Conservation (phyloP, 306 rosid species). For the Vicia sativa region DNA sequence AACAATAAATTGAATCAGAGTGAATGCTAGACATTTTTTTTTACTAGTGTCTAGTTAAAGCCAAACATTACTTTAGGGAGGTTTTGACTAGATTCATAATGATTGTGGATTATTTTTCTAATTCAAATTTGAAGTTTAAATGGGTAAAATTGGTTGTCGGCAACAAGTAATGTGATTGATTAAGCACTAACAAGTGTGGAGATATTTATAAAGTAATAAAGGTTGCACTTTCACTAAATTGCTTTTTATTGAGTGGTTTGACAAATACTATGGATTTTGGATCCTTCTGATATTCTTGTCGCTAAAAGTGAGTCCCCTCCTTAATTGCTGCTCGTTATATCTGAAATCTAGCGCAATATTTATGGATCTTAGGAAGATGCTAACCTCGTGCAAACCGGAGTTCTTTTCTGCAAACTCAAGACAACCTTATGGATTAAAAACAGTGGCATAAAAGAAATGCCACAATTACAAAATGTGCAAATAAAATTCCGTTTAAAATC, state of each 20-base stretch:
- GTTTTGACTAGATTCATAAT: slow-evolving; percentile 32
- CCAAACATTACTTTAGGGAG: slow-evolving; percentile 39
- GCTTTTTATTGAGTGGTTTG: slow-evolving; percentile 31
- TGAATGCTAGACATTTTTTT: slow-evolving; percentile 11
- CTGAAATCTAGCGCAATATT: slow-evolving; percentile 12
- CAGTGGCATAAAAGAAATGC: too few species aligned
- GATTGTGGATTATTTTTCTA: not conserved
- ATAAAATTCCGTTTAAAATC: too few species aligned
- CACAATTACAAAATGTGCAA: too few species aligned
- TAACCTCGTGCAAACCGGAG: not conserved
- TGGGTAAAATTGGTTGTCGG: not conserved
- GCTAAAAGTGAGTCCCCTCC: not conserved
- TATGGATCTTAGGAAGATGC: not conserved
- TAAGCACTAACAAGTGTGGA: slow-evolving; percentile 9
- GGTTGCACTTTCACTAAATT: slow-evolving; percentile 9
- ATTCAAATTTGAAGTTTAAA: slow-evolving; percentile 15
- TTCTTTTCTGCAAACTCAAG: too few species aligned
- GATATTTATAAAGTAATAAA: slow-evolving; percentile 11
- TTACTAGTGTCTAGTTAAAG: slow-evolving; percentile 30
- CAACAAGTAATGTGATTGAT: slow-evolving; percentile 3
- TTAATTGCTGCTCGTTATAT: not conserved
- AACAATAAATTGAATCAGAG: not conserved
- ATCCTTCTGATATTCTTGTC: slow-evolving; percentile 17
- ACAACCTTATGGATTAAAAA: too few species aligned
- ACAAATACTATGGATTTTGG: slow-evolving; percentile 9